Conservation (phyloP, 768 basidiomycete genomes). For the Leucocoprinus birnbaumii region DNA sequence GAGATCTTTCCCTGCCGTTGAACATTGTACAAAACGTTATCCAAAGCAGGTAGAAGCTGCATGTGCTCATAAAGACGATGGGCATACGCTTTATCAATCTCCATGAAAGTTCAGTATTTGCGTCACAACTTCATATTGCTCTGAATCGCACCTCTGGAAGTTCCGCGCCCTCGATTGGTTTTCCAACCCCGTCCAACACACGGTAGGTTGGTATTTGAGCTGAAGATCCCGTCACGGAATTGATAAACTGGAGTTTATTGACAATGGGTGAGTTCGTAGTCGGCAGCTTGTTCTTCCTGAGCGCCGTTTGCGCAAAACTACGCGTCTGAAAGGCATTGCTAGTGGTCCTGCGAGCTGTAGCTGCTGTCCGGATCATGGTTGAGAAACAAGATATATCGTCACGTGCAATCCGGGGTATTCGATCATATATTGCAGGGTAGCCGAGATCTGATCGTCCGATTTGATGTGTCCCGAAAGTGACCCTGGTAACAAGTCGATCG, state of each 20-base stretch:
- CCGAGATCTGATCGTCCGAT: conserved; percentile 13
- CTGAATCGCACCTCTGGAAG: conserved; percentile 64
- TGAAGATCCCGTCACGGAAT: conserved; percentile 61
- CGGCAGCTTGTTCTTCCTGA: conserved; percentile 27
- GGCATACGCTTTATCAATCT: conserved; percentile 72
- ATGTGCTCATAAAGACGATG: conserved; percentile 76
- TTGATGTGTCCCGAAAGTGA: conserved; percentile 2
- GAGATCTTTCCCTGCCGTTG: conserved; percentile 94
- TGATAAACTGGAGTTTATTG: conserved; percentile 74
- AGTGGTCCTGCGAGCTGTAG: conserved; percentile 11
- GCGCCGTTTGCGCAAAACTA: conserved; percentile 9
- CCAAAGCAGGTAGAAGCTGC: conserved; percentile 77
- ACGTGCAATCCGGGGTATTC: conserved; percentile 17
- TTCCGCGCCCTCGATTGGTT: conserved; percentile 68
- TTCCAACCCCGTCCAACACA: conserved; percentile 78
- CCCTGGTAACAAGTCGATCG: conserved; percentile 3
- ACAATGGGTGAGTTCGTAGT: conserved; percentile 60
- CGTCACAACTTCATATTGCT: background rate
- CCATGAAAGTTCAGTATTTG: background rate
- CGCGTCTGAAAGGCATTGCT: conserved; percentile 6
- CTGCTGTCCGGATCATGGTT: conserved; percentile 33
- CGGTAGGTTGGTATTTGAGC: conserved; percentile 83
- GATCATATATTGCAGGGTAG: conserved; percentile 15
- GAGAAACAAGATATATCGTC: conserved; percentile 19
- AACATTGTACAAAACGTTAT: conserved; percentile 87